These are phyloP conservation scores for Suillus variegatus DNA, from an alignment of 768 basidiomycete species.

Conservation along the genomic window DNA sequence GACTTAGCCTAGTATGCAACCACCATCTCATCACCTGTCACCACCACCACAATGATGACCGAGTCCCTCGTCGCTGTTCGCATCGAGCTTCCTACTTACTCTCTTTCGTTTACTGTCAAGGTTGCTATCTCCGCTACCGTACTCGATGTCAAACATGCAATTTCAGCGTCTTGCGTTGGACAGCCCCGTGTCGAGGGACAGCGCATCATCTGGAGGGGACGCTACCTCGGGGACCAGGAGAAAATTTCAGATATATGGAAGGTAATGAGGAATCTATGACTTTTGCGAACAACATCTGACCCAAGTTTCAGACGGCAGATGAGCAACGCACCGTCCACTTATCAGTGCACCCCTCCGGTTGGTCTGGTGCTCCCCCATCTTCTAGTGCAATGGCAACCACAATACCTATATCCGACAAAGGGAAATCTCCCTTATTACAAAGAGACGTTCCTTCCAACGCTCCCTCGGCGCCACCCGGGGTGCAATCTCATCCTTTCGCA, in stretches of 20 bases:
- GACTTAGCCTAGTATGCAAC: no score
- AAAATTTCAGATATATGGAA: constrained; percentile 70
- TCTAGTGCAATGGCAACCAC: constrained; percentile 19
- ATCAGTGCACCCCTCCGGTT: constrained; percentile 79
- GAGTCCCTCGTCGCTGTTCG: constrained; percentile 42
- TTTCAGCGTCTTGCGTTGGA: constrained; percentile 59
- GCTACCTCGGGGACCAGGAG: constrained; percentile 65
- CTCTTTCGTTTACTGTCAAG: constrained; percentile 61
- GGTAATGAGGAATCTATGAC: constrained; percentile 38
- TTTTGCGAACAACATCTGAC: not conserved
- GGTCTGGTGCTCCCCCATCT: constrained; percentile 57
- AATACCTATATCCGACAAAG: constrained; percentile 7
- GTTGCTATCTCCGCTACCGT: constrained; percentile 52
- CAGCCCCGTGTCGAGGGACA: constrained; percentile 71
- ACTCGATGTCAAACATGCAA: constrained; percentile 67
- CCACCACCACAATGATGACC: constrained; percentile 21
- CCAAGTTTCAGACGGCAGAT: constrained; percentile 44
- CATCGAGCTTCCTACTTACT: constrained; percentile 77
- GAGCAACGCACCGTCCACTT: constrained; percentile 70
- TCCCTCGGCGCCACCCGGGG: constrained; percentile 4
- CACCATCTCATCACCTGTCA: not conserved
- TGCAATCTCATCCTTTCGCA: constrained; percentile 11
- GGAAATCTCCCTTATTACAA: constrained; percentile 4
- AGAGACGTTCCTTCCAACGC: not conserved
- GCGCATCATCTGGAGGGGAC: constrained; percentile 74